phyloP scores from a whole-genome alignment of 495 filamentous ascomycete species.

The Lasiosphaeria hispida region DNA sequence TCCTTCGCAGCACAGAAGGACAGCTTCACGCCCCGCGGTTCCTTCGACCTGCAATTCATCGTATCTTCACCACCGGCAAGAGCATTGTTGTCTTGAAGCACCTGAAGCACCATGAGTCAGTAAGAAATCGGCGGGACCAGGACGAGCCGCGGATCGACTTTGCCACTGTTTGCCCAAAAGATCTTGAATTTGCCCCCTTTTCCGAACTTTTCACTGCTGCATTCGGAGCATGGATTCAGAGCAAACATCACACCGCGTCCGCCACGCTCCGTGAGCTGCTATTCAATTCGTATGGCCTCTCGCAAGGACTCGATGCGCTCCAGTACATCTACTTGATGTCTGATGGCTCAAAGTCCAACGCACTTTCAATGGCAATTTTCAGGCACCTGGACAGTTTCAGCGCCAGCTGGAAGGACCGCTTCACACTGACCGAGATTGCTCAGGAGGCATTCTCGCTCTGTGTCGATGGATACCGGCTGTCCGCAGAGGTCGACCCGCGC shows the following conservation, averaged over 20 bases:
- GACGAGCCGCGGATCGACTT: constrained; percentile 51
- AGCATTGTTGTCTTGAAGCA: constrained; percentile 77
- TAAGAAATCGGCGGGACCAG: constrained; percentile 15
- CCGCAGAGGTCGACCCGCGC: constrained; percentile 49
- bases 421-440: constrained; percentile 74
- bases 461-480: constrained; percentile 59
- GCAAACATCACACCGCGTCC: constrained; percentile 66
- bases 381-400: constrained; percentile 69
- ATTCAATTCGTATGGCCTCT: constrained; percentile 66
- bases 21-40: constrained; percentile 68
- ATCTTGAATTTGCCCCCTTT: constrained; percentile 62
- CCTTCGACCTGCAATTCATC: constrained; percentile 61
- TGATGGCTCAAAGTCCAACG: constrained; percentile 61
- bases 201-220: constrained; percentile 66
- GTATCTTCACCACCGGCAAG: constrained; percentile 84
- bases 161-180: constrained; percentile 49
- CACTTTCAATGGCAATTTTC: constrained; percentile 69
- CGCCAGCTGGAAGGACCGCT: constrained; percentile 75
- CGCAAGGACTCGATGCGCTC: constrained; percentile 62
- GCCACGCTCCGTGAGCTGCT: constrained; percentile 62
- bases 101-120: constrained; percentile 45
- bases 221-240: constrained; percentile 69
- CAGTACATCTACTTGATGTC: constrained; percentile 69
- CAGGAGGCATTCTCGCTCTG: constrained; percentile 62
- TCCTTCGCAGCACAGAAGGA: constrained; percentile 55